Percentiles rank a stretch among this genome's conserved stretches.
Evolutionary conservation across 495 filamentous ascomycete species (phyloP).

Genomic region (Podospora didyma): DNA sequence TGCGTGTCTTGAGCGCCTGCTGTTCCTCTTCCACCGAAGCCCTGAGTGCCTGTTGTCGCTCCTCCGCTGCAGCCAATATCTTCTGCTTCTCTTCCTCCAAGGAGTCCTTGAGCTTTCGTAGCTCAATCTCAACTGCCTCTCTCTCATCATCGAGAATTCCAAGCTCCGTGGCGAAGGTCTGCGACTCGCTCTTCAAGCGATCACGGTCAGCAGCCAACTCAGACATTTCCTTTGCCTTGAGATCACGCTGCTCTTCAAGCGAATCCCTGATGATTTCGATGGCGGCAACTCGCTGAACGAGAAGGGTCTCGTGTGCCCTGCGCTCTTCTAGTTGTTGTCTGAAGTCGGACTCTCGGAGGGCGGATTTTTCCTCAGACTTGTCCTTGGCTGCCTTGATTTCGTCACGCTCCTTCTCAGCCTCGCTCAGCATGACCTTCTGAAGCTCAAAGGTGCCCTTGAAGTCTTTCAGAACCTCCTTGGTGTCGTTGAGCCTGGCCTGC

Average conservation of each 20-base stretch:
- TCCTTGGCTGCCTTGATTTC: conserved; percentile 27
- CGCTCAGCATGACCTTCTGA: conserved; percentile 32
- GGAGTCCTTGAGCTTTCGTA: conserved; percentile 12
- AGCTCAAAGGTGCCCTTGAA: conserved; percentile 34
- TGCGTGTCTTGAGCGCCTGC: conserved; percentile 14
- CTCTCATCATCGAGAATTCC: conserved; percentile 16
- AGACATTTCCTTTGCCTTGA: conserved; percentile 34
- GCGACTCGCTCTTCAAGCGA: conserved; percentile 17
- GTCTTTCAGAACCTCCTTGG: conserved; percentile 35
- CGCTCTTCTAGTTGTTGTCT: conserved; percentile 23
- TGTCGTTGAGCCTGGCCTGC: conserved; percentile 30
- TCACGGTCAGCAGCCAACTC: conserved; percentile 26
- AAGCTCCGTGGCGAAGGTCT: conserved; percentile 8
- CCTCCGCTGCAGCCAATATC: conserved; percentile 10
- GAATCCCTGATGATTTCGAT: conserved; percentile 30
- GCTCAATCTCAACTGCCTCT: conserved; percentile 21
- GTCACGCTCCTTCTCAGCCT: conserved; percentile 39
- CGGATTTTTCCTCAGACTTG: conserved; percentile 27
- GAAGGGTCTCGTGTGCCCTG: conserved; percentile 32
- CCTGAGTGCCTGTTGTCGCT: conserved; percentile 11
- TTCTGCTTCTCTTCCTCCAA: conserved; percentile 24
- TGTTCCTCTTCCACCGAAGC: conserved; percentile 18
- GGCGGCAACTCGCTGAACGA: conserved; percentile 32
- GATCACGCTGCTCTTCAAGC: conserved; percentile 34
- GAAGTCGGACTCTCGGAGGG: conserved; percentile 30